phyloP scores from a whole-genome alignment of 1,139 yeast genomes.

The Sugiyamaella pinicola region DNA sequence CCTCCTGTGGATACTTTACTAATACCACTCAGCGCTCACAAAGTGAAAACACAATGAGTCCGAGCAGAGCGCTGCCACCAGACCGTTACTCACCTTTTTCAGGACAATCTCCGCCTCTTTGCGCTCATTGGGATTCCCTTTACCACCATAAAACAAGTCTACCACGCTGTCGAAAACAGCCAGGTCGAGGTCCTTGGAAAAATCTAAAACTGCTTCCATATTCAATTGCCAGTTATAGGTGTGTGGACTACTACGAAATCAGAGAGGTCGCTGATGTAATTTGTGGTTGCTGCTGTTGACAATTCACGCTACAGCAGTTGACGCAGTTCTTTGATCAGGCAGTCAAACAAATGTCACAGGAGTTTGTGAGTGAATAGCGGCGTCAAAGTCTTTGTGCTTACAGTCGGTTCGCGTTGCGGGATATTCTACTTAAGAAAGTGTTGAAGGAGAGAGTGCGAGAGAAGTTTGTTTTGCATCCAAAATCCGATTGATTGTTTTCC shows the following conservation, averaged over 20 bases:
- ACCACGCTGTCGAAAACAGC: conserved; percentile 80
- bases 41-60: no score
- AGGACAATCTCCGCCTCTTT: conserved; percentile 80
- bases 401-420: conserved; percentile 1
- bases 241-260: neutral
- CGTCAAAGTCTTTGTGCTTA: neutral
- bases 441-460: neutral
- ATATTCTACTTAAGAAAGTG: neutral
- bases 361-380: neutral
- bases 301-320: conserved; percentile 1
- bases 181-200: conserved; percentile 81
- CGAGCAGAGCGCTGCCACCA: neutral
- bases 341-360: neutral
- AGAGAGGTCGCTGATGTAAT: neutral
- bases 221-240: no score
- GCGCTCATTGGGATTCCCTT: conserved; percentile 66
- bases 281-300: neutral
- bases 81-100: conserved; percentile 50
- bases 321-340: neutral
- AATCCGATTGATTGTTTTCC: conserved; percentile 16
- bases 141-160: conserved; percentile 80
- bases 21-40: no score
- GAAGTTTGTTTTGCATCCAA: conserved; percentile 16
- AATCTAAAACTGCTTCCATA: conserved; percentile 90
- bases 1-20: no score